phyloP scores from a whole-genome alignment of 164 flowering plant species.

The Annona cherimola region DNA sequence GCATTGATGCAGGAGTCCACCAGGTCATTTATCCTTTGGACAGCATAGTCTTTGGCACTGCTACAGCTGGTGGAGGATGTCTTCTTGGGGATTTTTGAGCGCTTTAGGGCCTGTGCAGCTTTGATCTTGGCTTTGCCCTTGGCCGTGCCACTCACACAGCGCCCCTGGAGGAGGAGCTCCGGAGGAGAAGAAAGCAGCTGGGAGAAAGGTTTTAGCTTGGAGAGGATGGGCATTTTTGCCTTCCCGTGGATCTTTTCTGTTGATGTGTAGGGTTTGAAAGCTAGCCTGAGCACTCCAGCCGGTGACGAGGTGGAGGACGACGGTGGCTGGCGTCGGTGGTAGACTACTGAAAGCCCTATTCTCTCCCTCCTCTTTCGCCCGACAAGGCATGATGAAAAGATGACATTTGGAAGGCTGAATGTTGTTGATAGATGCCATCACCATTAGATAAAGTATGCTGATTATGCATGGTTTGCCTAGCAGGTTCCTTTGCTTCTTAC shows the following conservation, averaged over 20 bases:
- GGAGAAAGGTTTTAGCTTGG: constrained; percentile 19
- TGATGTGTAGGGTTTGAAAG: no score
- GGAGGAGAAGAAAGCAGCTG: constrained; percentile 16
- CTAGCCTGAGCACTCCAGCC: no score
- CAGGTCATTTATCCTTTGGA: constrained; percentile 26
- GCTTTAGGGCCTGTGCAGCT: constrained; percentile 41
- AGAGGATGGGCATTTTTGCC: constrained; percentile 1
- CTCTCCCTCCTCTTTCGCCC: no score
- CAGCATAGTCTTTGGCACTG: constrained; percentile 13
- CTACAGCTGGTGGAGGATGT: constrained; percentile 36
- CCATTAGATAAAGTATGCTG: no score
- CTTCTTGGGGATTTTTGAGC: constrained; percentile 45
- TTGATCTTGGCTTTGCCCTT: constrained; percentile 72
- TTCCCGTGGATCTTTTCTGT: background rate
- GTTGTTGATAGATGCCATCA: no score
- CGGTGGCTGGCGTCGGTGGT: no score
- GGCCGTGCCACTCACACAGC: constrained; percentile 77
- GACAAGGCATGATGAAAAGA: no score
- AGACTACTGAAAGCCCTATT: no score
- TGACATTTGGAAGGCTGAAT: no score
- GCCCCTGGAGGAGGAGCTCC: constrained; percentile 39
- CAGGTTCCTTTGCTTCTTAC: no score
- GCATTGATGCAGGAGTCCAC: constrained; percentile 57
- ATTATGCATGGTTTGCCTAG: no score
- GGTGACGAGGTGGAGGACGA: no score